Percentiles rank a stretch among this genome's conserved stretches.
These are phyloP conservation scores for Chalara sp. DNA, from an alignment of 2,329 filamentous ascomycete species.

Conservation along the genomic window DNA sequence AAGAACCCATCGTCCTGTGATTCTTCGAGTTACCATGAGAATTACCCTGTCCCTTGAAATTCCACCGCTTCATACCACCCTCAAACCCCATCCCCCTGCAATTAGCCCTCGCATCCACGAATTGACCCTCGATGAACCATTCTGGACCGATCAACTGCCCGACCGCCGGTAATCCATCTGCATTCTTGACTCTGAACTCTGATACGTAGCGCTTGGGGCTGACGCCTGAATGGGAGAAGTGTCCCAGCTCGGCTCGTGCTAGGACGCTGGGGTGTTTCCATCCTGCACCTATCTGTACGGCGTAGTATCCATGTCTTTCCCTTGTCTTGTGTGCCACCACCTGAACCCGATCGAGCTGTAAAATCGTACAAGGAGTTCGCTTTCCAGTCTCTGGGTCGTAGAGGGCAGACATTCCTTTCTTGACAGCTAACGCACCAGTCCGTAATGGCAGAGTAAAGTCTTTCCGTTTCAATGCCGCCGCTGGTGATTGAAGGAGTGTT, in stretches of 20 bases:
- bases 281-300: conserved; percentile 82
- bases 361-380: conserved; percentile 80
- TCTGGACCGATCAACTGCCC: conserved; percentile 74
- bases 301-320: conserved; percentile 80
- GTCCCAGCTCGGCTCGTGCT: conserved; percentile 76
- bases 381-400: conserved; percentile 71
- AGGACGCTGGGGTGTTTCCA: conserved; percentile 68
- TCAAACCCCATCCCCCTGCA: conserved; percentile 88
- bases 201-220: conserved; percentile 76
- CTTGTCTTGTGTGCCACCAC: conserved; percentile 82
- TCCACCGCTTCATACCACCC: conserved; percentile 96
- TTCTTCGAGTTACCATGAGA: conserved; percentile 94
- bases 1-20: conserved; percentile 86
- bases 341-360: conserved; percentile 89
- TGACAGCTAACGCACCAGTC: conserved; percentile 76
- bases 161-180: conserved; percentile 66
- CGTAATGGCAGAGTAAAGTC: conserved; percentile 57
- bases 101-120: conserved; percentile 75
- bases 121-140: conserved; percentile 89
- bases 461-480: conserved; percentile 52
- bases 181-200: conserved; percentile 79
- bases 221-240: conserved; percentile 76
- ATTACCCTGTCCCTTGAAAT: conserved; percentile 80
- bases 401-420: conserved; percentile 93
- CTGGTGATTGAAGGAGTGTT: conserved; percentile 48